Percentiles rank a stretch among this genome's conserved stretches.
Evolutionary conservation across 23 red algal genomes (phyloP).

Genomic region (Gracilaria domingensis): DNA sequence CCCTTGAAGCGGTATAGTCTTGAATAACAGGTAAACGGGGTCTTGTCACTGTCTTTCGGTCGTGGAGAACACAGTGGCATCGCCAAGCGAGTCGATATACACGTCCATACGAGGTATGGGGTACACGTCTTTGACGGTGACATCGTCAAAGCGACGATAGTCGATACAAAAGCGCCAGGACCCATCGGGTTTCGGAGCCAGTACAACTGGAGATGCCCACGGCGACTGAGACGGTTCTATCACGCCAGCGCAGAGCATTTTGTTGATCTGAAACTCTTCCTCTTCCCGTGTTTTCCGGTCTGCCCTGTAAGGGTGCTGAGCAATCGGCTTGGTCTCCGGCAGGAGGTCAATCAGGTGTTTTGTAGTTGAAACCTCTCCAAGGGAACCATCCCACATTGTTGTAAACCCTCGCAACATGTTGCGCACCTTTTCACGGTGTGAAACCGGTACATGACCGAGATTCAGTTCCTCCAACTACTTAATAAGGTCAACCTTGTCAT

Average conservation of each 20-base stretch:
- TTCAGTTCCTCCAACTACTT: constrained; percentile 8
- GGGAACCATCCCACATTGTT: too few relatives aligned
- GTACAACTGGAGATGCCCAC: constrained; percentile 47
- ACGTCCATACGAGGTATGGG: constrained; percentile 61
- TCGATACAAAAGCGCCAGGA: constrained; percentile 52
- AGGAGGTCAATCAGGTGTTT: too few relatives aligned
- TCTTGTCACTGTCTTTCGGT: constrained; percentile 9
- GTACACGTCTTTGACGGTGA: constrained; percentile 26
- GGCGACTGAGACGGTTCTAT: constrained; percentile 11
- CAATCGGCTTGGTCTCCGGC: too few relatives aligned
- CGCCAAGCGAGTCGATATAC: constrained; percentile 44
- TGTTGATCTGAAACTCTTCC: constrained; percentile 3
- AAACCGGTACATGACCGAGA: constrained; percentile 1
- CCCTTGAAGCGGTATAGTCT: background rate
- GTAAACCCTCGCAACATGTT: background rate
- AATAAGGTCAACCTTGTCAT: background rate
- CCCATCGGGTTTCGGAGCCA: constrained; percentile 33
- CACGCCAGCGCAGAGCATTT: constrained; percentile 9
- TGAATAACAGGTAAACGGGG: constrained; percentile 8
- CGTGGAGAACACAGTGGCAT: constrained; percentile 38
- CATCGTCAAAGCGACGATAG: constrained; percentile 24
- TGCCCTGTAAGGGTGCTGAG: too few relatives aligned
- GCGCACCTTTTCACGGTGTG: background rate
- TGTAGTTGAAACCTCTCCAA: too few relatives aligned
- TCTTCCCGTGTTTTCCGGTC: background rate